Evolutionary conservation across 257 asterid genomes (phyloP).

Genomic region (Solanum corneliomulleri): DNA sequence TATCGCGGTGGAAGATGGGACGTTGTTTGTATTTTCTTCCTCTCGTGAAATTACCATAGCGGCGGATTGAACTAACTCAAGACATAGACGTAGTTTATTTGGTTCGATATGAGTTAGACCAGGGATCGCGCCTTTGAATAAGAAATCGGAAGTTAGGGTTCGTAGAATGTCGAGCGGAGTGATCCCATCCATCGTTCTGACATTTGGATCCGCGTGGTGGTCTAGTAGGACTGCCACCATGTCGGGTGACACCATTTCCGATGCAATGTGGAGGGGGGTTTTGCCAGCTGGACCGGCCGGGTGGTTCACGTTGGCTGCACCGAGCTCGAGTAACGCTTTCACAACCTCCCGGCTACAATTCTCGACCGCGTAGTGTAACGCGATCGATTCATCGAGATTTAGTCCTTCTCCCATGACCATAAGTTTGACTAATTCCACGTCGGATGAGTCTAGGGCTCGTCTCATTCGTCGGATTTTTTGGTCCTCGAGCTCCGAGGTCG

Average conservation of each 20-base stretch:
- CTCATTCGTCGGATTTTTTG: constrained; percentile 84
- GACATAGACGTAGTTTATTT: constrained; percentile 70
- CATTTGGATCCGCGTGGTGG: constrained; percentile 92
- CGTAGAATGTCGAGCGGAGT: constrained; percentile 76
- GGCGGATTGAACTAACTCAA: constrained; percentile 86
- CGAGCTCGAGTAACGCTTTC: constrained; percentile 77
- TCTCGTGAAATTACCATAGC: constrained; percentile 86
- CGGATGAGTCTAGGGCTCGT: constrained; percentile 87
- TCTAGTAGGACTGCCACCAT: constrained; percentile 93
- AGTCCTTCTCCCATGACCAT: constrained; percentile 99
- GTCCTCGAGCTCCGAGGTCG: constrained; percentile 48
- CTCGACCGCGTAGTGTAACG: constrained; percentile 74
- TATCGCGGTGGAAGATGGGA: constrained; percentile 15
- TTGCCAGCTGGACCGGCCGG: constrained; percentile 81
- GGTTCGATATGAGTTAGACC: constrained; percentile 81
- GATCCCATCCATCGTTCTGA: constrained; percentile 58
- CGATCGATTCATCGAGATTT: constrained; percentile 70
- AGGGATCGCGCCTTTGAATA: constrained; percentile 84
- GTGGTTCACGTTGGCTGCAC: constrained; percentile 83
- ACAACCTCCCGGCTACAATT: constrained; percentile 84
- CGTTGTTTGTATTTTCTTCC: constrained; percentile 36
- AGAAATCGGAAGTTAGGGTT: constrained; percentile 90
- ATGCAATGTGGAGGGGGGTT: constrained; percentile 75
- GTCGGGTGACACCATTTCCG: constrained; percentile 96
- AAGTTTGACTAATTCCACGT: constrained; percentile 85